Evolutionary conservation across 352 stramenopile genomes (phyloP).

Genomic region (Pythium phragmitis): DNA sequence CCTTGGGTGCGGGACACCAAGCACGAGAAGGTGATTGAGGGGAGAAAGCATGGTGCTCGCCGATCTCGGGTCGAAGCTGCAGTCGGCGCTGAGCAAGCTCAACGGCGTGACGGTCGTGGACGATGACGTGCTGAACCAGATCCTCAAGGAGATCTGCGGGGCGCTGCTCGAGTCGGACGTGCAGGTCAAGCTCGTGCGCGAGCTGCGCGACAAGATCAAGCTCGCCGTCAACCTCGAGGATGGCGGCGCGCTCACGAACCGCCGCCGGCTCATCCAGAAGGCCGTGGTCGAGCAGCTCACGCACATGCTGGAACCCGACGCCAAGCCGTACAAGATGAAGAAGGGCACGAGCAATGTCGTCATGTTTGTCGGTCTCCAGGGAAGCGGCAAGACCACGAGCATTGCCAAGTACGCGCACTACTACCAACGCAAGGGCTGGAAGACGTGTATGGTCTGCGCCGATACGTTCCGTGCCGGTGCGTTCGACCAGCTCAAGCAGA

Average conservation of each 20-base stretch:
- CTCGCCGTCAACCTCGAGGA: slow-evolving; percentile 85
- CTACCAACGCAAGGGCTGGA: slow-evolving; percentile 97
- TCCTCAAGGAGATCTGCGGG: slow-evolving; percentile 91
- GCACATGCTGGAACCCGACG: slow-evolving; percentile 85
- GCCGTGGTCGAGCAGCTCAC: slow-evolving; percentile 90
- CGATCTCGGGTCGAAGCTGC: slow-evolving; percentile 87
- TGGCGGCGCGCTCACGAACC: slow-evolving; percentile 72
- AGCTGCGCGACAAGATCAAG: slow-evolving; percentile 90
- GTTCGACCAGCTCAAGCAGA: slow-evolving; percentile 99
- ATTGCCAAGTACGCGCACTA: slow-evolving; percentile 99
- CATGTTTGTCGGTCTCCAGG: slow-evolving; percentile 94
- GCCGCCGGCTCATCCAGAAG: slow-evolving; percentile 89
- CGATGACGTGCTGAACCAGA: slow-evolving; percentile 86
- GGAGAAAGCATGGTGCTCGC: slow-evolving; percentile 77
- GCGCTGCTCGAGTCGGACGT: slow-evolving; percentile 90
- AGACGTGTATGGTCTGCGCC: slow-evolving; percentile 99
- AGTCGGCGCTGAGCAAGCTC: slow-evolving; percentile 83
- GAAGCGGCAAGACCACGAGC: slow-evolving; percentile 98
- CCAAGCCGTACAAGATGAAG: slow-evolving; percentile 89
- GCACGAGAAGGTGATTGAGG: background rate
- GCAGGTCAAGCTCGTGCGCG: slow-evolving; percentile 86
- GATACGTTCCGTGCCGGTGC: slow-evolving; percentile 98
- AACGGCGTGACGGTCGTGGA: slow-evolving; percentile 88
- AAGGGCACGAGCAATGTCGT: slow-evolving; percentile 91
- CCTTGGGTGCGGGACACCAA: background rate